These are phyloP conservation scores for Ustulina deusta DNA, from an alignment of 2,329 filamentous ascomycete species.

Conservation along the genomic window DNA sequence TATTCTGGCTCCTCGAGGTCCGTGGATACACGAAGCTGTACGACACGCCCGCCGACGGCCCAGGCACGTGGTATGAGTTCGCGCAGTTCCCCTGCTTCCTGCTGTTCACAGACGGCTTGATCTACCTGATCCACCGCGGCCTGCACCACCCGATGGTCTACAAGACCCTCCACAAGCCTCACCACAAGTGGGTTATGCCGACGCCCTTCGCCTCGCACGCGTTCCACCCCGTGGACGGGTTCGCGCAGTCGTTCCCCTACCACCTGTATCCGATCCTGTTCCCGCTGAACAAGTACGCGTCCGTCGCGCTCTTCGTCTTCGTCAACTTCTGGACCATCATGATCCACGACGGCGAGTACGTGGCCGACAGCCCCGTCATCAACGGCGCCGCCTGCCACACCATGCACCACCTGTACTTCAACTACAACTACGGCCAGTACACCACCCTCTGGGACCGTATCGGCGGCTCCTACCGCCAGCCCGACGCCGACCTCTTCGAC, in stretches of 20 bases:
- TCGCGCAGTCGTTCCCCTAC: conserved; percentile 88
- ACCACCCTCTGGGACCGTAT: conserved; percentile 92
- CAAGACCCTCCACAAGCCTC: conserved; percentile 92
- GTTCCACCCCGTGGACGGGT: conserved; percentile 95
- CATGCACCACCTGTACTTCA: conserved; percentile 88
- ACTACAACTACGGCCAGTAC: conserved; percentile 95
- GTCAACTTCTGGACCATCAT: conserved; percentile 98
- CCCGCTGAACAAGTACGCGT: conserved; percentile 90
- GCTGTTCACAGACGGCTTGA: conserved; percentile 79
- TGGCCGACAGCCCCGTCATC: conserved; percentile 88
- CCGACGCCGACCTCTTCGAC: conserved; percentile 86
- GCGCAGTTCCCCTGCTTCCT: conserved; percentile 87
- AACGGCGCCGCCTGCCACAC: conserved; percentile 96
- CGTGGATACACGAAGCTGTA: conserved; percentile 89
- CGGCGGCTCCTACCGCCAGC: conserved; percentile 86
- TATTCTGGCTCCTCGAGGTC: conserved; percentile 85
- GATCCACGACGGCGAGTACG: conserved; percentile 95
- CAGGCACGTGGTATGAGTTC: conserved; percentile 81
- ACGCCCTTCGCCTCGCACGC: conserved; percentile 92
- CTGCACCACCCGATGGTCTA: conserved; percentile 81
- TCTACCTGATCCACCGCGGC: conserved; percentile 84
- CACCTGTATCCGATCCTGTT: conserved; percentile 94
- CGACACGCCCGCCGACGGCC: conserved; percentile 79
- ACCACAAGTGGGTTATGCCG: conserved; percentile 99
- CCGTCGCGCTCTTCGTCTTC: conserved; percentile 86